Percentiles rank a stretch among this genome's conserved stretches.
These are phyloP conservation scores for Eragrostis curvula DNA, from an alignment of 176 grass and related monocot species.

Conservation along the genomic window DNA sequence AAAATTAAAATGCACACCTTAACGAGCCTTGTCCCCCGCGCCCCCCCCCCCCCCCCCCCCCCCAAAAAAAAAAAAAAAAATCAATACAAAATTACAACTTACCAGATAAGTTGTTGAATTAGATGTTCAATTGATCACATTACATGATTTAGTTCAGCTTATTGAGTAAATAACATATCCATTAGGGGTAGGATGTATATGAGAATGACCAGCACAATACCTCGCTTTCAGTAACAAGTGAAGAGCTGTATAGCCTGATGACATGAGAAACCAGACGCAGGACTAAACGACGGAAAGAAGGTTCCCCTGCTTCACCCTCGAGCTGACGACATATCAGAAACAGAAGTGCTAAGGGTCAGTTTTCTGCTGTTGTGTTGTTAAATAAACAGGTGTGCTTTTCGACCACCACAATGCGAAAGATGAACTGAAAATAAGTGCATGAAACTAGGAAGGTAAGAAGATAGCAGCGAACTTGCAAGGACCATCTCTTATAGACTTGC, in stretches of 20 bases:
- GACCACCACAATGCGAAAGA: neutral
- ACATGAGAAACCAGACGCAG: constrained; percentile 95
- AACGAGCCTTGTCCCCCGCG: neutral
- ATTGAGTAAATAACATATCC: constrained; percentile 9
- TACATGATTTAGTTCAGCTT: constrained; percentile 18
- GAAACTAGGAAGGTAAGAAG: constrained; percentile 20
- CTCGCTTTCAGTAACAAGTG: constrained; percentile 98
- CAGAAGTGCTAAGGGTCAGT: constrained; percentile 1
- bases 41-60: too few relatives aligned
- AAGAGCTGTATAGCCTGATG: constrained; percentile 95
- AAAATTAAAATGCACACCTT: neutral
- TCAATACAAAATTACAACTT: neutral
- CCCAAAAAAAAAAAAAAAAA: neutral
- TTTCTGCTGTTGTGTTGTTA: neutral
- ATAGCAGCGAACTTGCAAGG: neutral
- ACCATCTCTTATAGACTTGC: neutral
- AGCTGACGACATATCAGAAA: constrained; percentile 59
- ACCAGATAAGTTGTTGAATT: neutral
- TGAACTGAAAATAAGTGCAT: constrained; percentile 9
- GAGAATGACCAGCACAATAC: constrained; percentile 50
- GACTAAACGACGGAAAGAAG: constrained; percentile 90
- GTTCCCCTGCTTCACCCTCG: constrained; percentile 97
- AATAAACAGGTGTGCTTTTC: neutral
- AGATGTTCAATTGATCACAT: neutral
- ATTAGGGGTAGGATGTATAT: neutral